Base-by-base conservation (phyloP, 2,329 filamentous ascomycete genomes). In the Fusarium nematophilum region DNA sequence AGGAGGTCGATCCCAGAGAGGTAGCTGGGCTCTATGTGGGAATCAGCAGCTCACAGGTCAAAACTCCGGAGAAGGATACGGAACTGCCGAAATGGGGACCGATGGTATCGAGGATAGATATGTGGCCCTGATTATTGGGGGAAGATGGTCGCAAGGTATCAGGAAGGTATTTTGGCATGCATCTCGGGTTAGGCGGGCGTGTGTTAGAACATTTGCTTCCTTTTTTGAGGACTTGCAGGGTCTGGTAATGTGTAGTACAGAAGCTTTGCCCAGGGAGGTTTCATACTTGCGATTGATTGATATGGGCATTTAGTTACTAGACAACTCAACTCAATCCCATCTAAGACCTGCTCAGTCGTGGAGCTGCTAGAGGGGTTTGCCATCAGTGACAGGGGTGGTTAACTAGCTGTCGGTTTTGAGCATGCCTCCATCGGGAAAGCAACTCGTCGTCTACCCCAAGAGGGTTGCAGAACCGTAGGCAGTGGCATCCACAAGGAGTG, bases 31-130 rank as follows among this genome's bases (percentile, higher is more conserved):
- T 76, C 5, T 63, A 63, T 40, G 60, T 76, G 17, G 62, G 49
- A 7, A 69, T 76, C 38, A 69, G 64, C 61, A 75, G 72, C 55
- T 59, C 70, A 9, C 57, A 70, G 6, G 72, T 74, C 9, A 65
- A 46, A 6, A 29, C 66, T 21, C 67, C 73, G 5, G 40, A 59
- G n/a, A 64, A 40, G 17, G 62, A 70, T 2, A 44, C 38, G 6
- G 66, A 69, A 27, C 57, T 75, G 21, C 73, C 73, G 0, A 17
- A 45, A 33, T 74, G 73, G 73, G 69, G 69, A 5, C 31, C 43
- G 4, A 33, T 53, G 34, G 40, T 66, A 18, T 54, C 52, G 25
- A 67, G 69, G 18, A 33, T 75, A 8, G 44, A 62, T 39, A 39
- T 71, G 40, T 74, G 71, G 72, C 14, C 36, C 44, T 55, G 40